Percentiles rank a stretch among this genome's conserved stretches.
Conservation (phyloP, 169 alveolate genomes). For the Plasmodium gonderi region DNA sequence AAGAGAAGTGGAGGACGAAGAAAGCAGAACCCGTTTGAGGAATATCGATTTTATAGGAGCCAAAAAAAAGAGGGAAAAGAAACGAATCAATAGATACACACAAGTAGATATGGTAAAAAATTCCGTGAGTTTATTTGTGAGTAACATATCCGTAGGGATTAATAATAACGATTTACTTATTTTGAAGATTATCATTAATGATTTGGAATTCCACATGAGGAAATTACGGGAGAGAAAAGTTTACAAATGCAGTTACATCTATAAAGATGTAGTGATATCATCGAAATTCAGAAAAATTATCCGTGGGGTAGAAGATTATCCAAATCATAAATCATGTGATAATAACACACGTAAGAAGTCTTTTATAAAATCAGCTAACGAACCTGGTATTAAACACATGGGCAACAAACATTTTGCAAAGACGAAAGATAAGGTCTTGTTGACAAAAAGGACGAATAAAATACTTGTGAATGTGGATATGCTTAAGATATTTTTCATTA, state of each 20-base stretch:
- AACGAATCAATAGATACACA: background rate
- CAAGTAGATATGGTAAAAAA: background rate
- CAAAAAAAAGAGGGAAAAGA: background rate
- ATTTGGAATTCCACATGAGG: background rate
- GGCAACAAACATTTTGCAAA: background rate
- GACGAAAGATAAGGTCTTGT: background rate
- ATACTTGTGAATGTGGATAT: constrained; percentile 1
- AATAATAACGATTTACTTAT: constrained; percentile 49
- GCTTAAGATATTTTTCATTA: constrained; percentile 18
- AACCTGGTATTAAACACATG: background rate
- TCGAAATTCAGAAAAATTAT: constrained; percentile 31
- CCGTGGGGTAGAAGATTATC: background rate
- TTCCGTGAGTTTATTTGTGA: constrained; percentile 1
- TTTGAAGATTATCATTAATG: background rate
- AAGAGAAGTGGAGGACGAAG: background rate
- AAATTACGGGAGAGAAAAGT: background rate
- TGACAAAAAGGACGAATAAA: constrained; percentile 12
- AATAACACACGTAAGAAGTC: background rate
- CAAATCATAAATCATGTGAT: background rate
- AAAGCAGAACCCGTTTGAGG: too few relatives aligned
- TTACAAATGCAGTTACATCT: constrained; percentile 24
- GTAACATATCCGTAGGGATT: background rate
- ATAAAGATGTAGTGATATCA: constrained; percentile 23
- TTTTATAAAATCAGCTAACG: background rate
- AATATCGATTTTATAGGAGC: background rate